Conservation (phyloP, 2,329 filamentous ascomycete genomes). For the Penicillium sp. region DNA sequence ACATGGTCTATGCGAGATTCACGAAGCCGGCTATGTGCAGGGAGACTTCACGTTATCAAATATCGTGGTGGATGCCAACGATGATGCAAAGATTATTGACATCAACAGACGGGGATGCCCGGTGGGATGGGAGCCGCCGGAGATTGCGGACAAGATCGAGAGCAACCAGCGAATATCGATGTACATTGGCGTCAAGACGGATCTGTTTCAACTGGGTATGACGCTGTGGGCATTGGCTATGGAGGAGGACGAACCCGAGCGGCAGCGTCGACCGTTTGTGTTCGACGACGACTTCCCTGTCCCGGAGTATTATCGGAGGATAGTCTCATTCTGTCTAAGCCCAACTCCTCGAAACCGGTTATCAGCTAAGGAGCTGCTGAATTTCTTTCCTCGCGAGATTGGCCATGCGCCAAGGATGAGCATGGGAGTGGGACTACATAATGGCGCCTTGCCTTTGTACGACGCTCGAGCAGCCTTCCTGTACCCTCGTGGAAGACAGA, state of each 20-base stretch:
- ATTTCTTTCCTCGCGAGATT: slow-evolving; percentile 63
- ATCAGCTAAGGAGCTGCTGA: slow-evolving; percentile 74
- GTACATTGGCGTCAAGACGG: slow-evolving; percentile 98
- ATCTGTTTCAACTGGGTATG: slow-evolving; percentile 96
- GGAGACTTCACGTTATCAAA: slow-evolving; percentile 98
- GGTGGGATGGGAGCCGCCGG: slow-evolving; percentile 95
- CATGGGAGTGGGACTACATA: slow-evolving; percentile 27
- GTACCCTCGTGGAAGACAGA: slow-evolving; percentile 19
- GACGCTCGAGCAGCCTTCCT: slow-evolving; percentile 25
- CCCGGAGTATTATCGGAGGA: slow-evolving; percentile 76
- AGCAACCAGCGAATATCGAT: slow-evolving; percentile 90
- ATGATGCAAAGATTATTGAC: slow-evolving; percentile 95
- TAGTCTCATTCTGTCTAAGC: slow-evolving; percentile 78
- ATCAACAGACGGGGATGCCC: slow-evolving; percentile 98
- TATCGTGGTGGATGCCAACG: slow-evolving; percentile 84
- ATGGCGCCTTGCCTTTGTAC: slow-evolving; percentile 26
- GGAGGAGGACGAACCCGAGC: slow-evolving; percentile 87
- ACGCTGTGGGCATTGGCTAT: slow-evolving; percentile 90
- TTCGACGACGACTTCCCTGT: slow-evolving; percentile 61
- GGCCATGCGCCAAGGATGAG: slow-evolving; percentile 23
- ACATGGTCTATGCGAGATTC: slow-evolving; percentile 85
- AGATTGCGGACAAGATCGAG: slow-evolving; percentile 82
- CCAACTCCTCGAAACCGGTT: slow-evolving; percentile 73
- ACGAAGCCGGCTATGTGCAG: slow-evolving; percentile 95
- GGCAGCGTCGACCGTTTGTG: slow-evolving; percentile 70